These are phyloP conservation scores for Barnettozyma sucrosica DNA, from an alignment of 805 yeast species.

Conservation along the genomic window DNA sequence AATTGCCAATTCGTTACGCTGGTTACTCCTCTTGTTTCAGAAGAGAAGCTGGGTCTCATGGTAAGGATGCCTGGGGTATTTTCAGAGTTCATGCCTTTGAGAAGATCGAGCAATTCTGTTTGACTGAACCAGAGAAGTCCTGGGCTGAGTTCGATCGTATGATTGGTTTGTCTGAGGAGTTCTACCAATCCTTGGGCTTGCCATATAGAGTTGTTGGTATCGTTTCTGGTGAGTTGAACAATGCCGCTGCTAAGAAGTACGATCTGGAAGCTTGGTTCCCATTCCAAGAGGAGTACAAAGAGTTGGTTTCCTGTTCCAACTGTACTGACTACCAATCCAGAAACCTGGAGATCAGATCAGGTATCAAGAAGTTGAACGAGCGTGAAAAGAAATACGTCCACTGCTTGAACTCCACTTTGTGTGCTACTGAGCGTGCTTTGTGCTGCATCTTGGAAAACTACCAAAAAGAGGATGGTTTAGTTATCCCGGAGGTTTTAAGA, in stretches of 20 bases:
- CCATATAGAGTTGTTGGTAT: constrained; percentile 98
- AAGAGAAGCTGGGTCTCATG: constrained; percentile 99
- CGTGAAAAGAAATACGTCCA: constrained; percentile 96
- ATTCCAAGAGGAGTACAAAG: constrained; percentile 96
- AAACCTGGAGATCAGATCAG: constrained; percentile 97
- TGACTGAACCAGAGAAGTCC: constrained; percentile 96
- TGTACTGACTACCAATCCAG: constrained; percentile 99
- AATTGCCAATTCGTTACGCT: constrained; percentile 93
- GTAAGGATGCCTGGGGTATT: constrained; percentile 99
- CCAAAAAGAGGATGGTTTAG: constrained; percentile 94
- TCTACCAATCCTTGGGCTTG: constrained; percentile 83
- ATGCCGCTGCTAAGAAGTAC: constrained; percentile 98
- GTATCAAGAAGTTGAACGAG: constrained; percentile 92
- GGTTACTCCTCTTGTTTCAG: constrained; percentile 99
- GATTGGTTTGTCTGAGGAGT: constrained; percentile 88
- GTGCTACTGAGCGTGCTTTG: constrained; percentile 97
- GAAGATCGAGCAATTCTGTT: constrained; percentile 92
- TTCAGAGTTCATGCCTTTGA: constrained; percentile 98
- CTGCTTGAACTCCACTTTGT: constrained; percentile 93
- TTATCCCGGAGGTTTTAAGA: constrained; percentile 91
- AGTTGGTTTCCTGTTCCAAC: constrained; percentile 96
- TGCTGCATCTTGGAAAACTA: constrained; percentile 97
- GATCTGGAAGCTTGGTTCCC: constrained; percentile 99
- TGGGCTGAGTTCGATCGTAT: constrained; percentile 97
- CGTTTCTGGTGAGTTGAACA: constrained; percentile 97